These are phyloP conservation scores for Linnemannia schmuckeri DNA, from an alignment of 192 early-diverging fungal species.

Conservation along the genomic window DNA sequence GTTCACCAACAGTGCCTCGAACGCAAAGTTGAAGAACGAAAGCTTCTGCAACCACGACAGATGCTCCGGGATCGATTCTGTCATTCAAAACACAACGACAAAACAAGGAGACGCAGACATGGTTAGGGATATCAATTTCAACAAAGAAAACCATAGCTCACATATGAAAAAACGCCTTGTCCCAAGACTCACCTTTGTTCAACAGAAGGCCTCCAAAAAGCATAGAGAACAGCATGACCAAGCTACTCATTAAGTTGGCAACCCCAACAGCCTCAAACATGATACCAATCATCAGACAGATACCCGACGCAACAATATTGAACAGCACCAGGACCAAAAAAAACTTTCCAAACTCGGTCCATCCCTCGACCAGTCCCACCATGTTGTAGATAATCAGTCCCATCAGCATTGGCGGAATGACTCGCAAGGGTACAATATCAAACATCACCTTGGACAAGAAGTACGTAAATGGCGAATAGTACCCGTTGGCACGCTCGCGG, in stretches of 20 bases:
- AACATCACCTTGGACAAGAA: conserved; percentile 78
- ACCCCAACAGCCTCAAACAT: conserved; percentile 75
- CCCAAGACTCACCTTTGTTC: conserved; percentile 74
- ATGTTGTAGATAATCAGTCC: conserved; percentile 85
- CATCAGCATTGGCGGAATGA: conserved; percentile 83
- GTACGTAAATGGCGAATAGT: conserved; percentile 75
- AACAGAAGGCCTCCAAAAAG: conserved; percentile 91
- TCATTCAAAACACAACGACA: not conserved
- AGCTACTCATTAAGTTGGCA: conserved; percentile 78
- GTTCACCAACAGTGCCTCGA: conserved; percentile 92
- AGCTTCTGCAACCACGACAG: conserved; percentile 76
- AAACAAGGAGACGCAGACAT: not conserved
- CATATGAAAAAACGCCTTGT: not conserved
- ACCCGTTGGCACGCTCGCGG: conserved; percentile 78
- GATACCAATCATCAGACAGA: conserved; percentile 80
- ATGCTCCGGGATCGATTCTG: conserved; percentile 78
- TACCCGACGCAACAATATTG: conserved; percentile 78
- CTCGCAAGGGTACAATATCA: conserved; percentile 82
- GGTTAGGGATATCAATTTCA: not conserved
- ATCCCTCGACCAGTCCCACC: conserved; percentile 77
- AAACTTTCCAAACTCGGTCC: conserved; percentile 74
- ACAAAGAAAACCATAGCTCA: conserved; percentile 8
- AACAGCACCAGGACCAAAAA: conserved; percentile 83
- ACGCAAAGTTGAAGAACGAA: conserved; percentile 92
- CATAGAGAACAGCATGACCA: conserved; percentile 89